These are phyloP conservation scores for Kwoniella dendrophila DNA, from an alignment of 768 basidiomycete genomes.

Conservation along the genomic window DNA sequence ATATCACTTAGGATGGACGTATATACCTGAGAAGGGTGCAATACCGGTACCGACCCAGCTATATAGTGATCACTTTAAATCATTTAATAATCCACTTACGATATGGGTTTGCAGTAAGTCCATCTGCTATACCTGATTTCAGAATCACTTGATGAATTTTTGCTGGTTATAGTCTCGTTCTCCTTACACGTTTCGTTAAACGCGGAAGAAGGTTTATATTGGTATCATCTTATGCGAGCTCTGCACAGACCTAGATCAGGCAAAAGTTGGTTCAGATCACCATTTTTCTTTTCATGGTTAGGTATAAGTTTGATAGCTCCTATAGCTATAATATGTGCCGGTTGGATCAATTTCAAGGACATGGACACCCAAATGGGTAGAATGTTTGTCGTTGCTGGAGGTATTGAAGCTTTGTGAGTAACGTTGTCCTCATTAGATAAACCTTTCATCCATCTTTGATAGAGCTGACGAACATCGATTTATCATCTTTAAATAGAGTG, in stretches of 20 bases:
- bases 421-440: background rate
- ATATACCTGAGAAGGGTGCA: conserved; percentile 24
- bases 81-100: conserved; percentile 29
- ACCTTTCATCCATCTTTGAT: background rate
- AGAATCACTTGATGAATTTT: background rate
- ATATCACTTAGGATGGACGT: conserved; percentile 36
- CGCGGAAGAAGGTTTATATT: conserved; percentile 44
- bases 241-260: conserved; percentile 30
- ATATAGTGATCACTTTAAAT: conserved; percentile 20
- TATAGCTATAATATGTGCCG: conserved; percentile 11
- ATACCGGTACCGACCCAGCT: conserved; percentile 29
- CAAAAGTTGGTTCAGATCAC: conserved; percentile 29
- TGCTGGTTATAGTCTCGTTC: conserved; percentile 20
- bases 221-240: conserved; percentile 44
- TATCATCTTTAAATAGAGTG: conserved; percentile 16
- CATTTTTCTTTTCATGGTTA: conserved; percentile 41
- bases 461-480: no score
- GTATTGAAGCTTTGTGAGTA: conserved; percentile 37
- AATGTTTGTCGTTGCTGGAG: conserved; percentile 24
- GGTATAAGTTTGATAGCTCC: conserved; percentile 19
- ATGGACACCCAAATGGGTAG: conserved; percentile 24
- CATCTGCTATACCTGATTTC: background rate
- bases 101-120: conserved; percentile 29
- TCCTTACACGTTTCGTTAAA: conserved; percentile 35
- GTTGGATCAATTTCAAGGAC: conserved; percentile 18